A percentile compares a stretch with the other conserved stretches of the same genome.
Evolutionary conservation across 345 rosid genomes (phyloP).

Genomic region (Physaria fendleri): DNA sequence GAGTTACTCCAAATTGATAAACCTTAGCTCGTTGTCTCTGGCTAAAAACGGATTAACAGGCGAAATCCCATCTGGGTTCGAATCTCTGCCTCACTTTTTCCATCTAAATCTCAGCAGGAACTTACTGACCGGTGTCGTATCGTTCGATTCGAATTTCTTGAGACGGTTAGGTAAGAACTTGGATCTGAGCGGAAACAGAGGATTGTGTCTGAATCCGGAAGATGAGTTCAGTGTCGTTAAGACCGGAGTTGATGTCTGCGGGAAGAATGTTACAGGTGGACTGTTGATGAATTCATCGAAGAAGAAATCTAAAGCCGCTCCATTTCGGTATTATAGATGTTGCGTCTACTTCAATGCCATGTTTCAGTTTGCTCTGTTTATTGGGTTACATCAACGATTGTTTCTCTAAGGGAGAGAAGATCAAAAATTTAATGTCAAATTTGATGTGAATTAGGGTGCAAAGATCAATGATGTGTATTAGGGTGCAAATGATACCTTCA

Average conservation of each 20-base stretch:
- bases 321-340: neutral
- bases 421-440: too few species aligned
- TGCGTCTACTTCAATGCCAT: conserved; percentile 21
- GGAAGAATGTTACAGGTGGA: conserved; percentile 38
- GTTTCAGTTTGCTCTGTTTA: conserved; percentile 31
- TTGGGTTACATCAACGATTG: conserved; percentile 25
- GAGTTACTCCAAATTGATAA: conserved; percentile 44
- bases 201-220: conserved; percentile 64
- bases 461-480: too few species aligned
- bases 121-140: conserved; percentile 56
- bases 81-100: conserved; percentile 46
- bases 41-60: conserved; percentile 72
- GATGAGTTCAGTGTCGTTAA: conserved; percentile 49
- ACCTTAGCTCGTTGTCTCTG: conserved; percentile 71
- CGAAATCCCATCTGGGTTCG: conserved; percentile 52
- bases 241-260: conserved; percentile 56
- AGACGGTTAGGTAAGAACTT: conserved; percentile 63
- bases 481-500: too few species aligned
- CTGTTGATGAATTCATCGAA: conserved; percentile 30
- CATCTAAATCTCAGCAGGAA: conserved; percentile 81
- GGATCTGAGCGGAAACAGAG: conserved; percentile 77
- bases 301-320: conserved; percentile 42
- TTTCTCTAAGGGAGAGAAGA: conserved; percentile 31
- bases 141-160: conserved; percentile 58
- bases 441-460: too few species aligned